These are phyloP conservation scores for Bjerkandera adusta DNA, from an alignment of 1,284 basidiomycete genomes.

Conservation along the genomic window DNA sequence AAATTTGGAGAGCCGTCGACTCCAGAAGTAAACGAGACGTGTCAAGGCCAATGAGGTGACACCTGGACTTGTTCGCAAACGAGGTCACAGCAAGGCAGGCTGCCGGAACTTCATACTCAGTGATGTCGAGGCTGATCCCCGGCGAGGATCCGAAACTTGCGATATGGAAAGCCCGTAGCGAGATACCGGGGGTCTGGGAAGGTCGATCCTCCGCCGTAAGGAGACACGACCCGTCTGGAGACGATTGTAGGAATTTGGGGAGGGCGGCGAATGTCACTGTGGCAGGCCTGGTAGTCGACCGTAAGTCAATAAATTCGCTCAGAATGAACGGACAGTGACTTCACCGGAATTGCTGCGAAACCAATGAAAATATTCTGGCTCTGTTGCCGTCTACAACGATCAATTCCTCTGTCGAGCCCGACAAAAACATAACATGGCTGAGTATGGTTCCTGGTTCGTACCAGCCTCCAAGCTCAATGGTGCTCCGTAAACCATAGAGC, in stretches of 20 bases:
- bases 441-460: slow-evolving; percentile 34
- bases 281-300: too few species aligned
- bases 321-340: too few species aligned
- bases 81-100: slow-evolving; percentile 30
- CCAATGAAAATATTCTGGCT: slow-evolving; percentile 47
- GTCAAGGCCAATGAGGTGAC: too few species aligned
- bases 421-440: slow-evolving; percentile 36
- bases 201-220: slow-evolving; percentile 33
- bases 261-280: too few species aligned
- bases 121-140: slow-evolving; percentile 38
- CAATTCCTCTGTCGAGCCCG: slow-evolving; percentile 44
- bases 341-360: slow-evolving; percentile 50
- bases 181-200: slow-evolving; percentile 18
- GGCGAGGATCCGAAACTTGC: slow-evolving; percentile 48
- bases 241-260: neutral
- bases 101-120: slow-evolving; percentile 25
- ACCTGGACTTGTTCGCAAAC: too few species aligned
- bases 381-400: slow-evolving; percentile 42
- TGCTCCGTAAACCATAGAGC: slow-evolving; percentile 35
- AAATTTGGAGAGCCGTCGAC: too few species aligned
- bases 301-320: too few species aligned
- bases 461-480: slow-evolving; percentile 43
- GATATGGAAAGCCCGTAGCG: slow-evolving; percentile 48
- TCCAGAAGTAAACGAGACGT: too few species aligned
- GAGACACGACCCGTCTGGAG: slow-evolving; percentile 47